phyloP scores from a whole-genome alignment of 2,329 filamentous ascomycete genomes.

The Intubia oerlemansii region DNA sequence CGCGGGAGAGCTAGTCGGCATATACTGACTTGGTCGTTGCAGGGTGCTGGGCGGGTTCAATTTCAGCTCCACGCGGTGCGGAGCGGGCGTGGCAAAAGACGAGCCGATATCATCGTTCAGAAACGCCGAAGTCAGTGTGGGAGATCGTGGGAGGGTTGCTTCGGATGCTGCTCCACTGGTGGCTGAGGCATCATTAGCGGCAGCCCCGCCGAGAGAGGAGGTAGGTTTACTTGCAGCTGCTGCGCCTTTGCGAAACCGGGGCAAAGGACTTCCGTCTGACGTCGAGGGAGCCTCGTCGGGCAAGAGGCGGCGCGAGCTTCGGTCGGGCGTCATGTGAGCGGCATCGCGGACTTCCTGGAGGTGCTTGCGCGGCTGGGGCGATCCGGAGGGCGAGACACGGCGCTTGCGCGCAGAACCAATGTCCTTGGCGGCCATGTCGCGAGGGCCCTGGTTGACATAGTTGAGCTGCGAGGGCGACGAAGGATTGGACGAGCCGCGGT shows the following conservation, averaged over 20 bases:
- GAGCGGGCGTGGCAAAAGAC: conserved; percentile 50
- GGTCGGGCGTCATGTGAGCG: conserved; percentile 40
- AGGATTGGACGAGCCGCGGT: conserved; percentile 46
- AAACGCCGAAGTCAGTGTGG: conserved; percentile 39
- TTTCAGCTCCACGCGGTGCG: conserved; percentile 49
- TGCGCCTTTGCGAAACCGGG: conserved; percentile 28
- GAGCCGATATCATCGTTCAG: conserved; percentile 37
- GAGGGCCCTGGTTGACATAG: conserved; percentile 36
- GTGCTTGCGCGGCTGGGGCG: conserved; percentile 30
- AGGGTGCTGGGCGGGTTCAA: conserved; percentile 63
- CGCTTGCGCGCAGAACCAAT: conserved; percentile 32
- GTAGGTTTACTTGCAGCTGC: conserved; percentile 5
- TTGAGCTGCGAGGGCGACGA: conserved; percentile 43
- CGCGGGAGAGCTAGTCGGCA: conserved; percentile 67
- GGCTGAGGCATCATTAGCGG: conserved; percentile 5
- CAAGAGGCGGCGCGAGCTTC: conserved; percentile 20
- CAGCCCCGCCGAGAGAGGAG: conserved; percentile 2
- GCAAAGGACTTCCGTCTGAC: conserved; percentile 40
- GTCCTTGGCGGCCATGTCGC: conserved; percentile 30
- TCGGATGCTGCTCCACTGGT: conserved; percentile 4
- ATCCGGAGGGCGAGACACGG: conserved; percentile 30
- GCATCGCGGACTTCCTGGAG: conserved; percentile 23
- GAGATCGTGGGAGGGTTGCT: conserved; percentile 31
- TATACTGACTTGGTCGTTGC: conserved; percentile 63
- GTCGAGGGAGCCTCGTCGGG: conserved; percentile 13